A percentile compares a stretch with the other conserved stretches of the same genome.
Evolutionary conservation across 106 monocot species (phyloP).

Genomic region (Allium sativum): DNA sequence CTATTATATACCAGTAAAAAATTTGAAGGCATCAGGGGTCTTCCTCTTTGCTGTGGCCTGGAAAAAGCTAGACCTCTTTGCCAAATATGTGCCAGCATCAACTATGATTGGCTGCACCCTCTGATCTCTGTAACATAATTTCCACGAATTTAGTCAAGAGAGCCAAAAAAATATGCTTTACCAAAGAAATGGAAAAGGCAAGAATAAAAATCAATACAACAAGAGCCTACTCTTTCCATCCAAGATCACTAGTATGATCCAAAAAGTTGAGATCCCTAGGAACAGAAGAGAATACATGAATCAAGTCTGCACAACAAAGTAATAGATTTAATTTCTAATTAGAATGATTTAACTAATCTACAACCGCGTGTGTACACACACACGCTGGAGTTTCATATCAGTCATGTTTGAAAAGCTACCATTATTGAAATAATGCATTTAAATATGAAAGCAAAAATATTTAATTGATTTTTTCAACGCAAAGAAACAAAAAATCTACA

Average conservation of each 20-base stretch:
- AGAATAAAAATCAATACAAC: neutral
- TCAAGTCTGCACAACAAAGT: slow-evolving; percentile 30
- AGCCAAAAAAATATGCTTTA: neutral
- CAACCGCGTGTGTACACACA: no score
- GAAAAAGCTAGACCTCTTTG: slow-evolving; percentile 36
- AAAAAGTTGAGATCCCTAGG: slow-evolving; percentile 56
- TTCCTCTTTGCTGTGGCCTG: slow-evolving; percentile 41
- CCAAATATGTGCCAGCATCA: slow-evolving; percentile 55
- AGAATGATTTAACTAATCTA: no score
- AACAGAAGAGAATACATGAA: slow-evolving; percentile 55
- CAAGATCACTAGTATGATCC: slow-evolving; percentile 54
- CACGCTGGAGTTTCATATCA: no score
- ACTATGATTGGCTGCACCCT: slow-evolving; percentile 72
- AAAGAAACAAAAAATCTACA: no score
- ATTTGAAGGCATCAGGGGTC: slow-evolving; percentile 52
- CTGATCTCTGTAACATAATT: slow-evolving; percentile 31
- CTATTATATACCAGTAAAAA: slow-evolving; percentile 36
- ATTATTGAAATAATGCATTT: no score
- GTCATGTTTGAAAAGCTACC: no score
- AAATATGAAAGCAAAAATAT: no score
- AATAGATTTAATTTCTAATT: no score
- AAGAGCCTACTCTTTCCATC: slow-evolving; percentile 56
- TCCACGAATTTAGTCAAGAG: neutral
- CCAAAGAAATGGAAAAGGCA: neutral
- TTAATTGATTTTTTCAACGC: no score